These are phyloP conservation scores for Pythium dissotocum DNA, from an alignment of 352 stramenopile species.

Conservation along the genomic window DNA sequence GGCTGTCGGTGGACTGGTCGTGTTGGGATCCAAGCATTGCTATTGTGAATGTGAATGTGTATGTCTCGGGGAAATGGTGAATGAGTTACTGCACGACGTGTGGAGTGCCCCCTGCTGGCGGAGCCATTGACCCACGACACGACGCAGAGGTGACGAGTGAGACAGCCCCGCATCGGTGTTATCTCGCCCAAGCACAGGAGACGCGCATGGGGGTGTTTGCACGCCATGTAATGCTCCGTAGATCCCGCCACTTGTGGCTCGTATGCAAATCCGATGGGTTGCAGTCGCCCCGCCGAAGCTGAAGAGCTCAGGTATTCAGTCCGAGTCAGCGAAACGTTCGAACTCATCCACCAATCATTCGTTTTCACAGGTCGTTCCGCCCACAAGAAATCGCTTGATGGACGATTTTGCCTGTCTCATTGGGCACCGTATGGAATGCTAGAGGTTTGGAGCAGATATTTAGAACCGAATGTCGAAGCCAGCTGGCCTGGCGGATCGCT, in stretches of 20 bases:
- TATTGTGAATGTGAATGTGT: not conserved
- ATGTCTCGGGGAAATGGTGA: not conserved
- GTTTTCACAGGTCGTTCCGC: not conserved
- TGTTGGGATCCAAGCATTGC: constrained; percentile 2
- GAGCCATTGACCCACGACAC: not conserved
- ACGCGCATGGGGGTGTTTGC: not conserved
- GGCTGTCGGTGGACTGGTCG: constrained; percentile 7
- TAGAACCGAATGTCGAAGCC: constrained; percentile 12
- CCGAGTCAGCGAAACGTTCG: constrained; percentile 1
- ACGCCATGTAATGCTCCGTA: not conserved
- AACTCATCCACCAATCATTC: not conserved
- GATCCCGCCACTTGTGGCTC: constrained; percentile 4
- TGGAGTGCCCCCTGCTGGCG: not conserved
- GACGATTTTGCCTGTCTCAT: constrained; percentile 8
- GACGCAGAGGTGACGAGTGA: not conserved
- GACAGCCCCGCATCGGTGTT: not conserved
- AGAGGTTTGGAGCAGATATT: not conserved
- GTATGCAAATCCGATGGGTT: constrained; percentile 4
- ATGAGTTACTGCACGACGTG: constrained; percentile 1
- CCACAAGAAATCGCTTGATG: not conserved
- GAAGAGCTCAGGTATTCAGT: constrained; percentile 8
- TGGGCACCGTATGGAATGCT: not conserved
- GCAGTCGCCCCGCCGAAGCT: not conserved
- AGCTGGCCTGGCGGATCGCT: constrained; percentile 11
- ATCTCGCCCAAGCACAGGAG: constrained; percentile 5